Conservation (phyloP, 1,284 basidiomycete genomes). For the Gomphus sp. region DNA sequence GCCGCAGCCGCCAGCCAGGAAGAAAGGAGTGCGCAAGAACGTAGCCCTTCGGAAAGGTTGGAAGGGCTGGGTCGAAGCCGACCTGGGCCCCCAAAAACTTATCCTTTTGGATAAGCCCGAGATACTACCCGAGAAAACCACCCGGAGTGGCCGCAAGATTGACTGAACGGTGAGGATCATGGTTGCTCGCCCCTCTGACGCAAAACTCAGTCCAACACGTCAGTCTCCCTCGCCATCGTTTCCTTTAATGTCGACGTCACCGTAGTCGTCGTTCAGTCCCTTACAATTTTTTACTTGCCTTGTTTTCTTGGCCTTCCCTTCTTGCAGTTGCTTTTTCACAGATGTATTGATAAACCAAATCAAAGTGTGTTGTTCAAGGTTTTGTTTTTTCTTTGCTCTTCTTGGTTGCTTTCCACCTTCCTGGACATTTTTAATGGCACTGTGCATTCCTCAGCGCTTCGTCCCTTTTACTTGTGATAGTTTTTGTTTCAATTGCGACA, state of each 20-base stretch:
- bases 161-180: not conserved
- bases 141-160: constrained; percentile 7
- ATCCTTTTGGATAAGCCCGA: constrained; percentile 8
- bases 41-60: constrained; percentile 5
- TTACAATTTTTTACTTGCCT: not conserved
- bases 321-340: not conserved
- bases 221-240: not conserved
- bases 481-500: too few relatives aligned
- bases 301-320: not conserved
- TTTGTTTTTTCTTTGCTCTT: not conserved
- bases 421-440: not conserved
- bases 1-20: not conserved
- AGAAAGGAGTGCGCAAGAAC: constrained; percentile 1
- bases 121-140: constrained; percentile 5
- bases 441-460: not conserved
- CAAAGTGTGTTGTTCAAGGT: not conserved
- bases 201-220: not conserved
- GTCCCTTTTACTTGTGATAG: too few relatives aligned
- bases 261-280: too few relatives aligned
- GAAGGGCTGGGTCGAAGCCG: constrained; percentile 9
- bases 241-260: not conserved
- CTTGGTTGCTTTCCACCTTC: not conserved
- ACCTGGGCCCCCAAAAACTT: constrained; percentile 7
- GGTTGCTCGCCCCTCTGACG: not conserved
- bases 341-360: not conserved